A percentile compares a stretch with the other conserved stretches of the same genome.
Evolutionary conservation across 2,329 filamentous ascomycete genomes (phyloP).

Genomic region (Fusarium sarcochroum): DNA sequence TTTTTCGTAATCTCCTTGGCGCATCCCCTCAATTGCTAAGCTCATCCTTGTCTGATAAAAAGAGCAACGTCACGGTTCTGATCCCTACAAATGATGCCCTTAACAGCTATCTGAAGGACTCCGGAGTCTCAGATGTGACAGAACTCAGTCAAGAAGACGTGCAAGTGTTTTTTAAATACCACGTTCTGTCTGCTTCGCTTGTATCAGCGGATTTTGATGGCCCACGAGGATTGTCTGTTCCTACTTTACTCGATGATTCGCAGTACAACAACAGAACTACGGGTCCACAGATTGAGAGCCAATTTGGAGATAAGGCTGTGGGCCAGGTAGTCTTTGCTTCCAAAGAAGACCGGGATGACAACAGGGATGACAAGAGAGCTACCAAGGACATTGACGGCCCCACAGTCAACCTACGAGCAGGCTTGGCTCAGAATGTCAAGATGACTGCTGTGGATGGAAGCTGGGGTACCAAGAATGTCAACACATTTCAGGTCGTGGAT

Average conservation of each 20-base stretch:
- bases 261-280: slow-evolving; percentile 42
- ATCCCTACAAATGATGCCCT: slow-evolving; percentile 42
- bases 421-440: slow-evolving; percentile 35
- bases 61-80: slow-evolving; percentile 37
- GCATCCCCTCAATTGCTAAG: slow-evolving; percentile 8
- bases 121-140: slow-evolving; percentile 7
- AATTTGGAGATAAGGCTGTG: slow-evolving; percentile 25
- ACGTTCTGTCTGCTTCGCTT: slow-evolving; percentile 24
- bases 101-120: slow-evolving; percentile 22
- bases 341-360: not conserved
- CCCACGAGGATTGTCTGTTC: slow-evolving; percentile 19
- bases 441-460: slow-evolving; percentile 42
- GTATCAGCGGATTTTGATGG: slow-evolving; percentile 21
- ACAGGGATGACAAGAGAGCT: not conserved
- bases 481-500: slow-evolving; percentile 39
- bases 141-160: slow-evolving; percentile 18
- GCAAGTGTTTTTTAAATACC: slow-evolving; percentile 40
- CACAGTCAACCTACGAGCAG: slow-evolving; percentile 25
- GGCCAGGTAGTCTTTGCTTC: slow-evolving; percentile 42
- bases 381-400: slow-evolving; percentile 15
- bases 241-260: slow-evolving; percentile 22
- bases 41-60: slow-evolving; percentile 6
- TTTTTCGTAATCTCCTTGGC: slow-evolving; percentile 28
- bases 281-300: slow-evolving; percentile 14
- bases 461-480: slow-evolving; percentile 37